Base-by-base conservation (phyloP, 2,329 filamentous ascomycete species). In the Stagonosporopsis chrysanthemi region DNA sequence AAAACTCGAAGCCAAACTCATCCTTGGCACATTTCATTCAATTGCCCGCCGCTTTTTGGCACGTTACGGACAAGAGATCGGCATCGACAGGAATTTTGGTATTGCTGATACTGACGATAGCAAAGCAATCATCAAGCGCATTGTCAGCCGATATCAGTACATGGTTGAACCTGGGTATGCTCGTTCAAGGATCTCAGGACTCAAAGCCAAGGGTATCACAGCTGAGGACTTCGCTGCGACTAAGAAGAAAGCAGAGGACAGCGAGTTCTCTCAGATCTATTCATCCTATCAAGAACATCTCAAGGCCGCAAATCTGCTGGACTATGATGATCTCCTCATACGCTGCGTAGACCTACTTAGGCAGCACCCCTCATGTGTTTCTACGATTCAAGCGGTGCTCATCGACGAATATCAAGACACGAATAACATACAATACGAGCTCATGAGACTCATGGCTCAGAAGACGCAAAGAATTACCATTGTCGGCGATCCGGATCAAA, bases 381-480 rank as follows among this genome's bases (percentile, higher is more conserved):
- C 88, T 14, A 97, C 97, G 66, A 88, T 99, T 17, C 88, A 97
- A 75, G 87, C 91, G 0, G 92, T 98, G 6, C 82, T 99, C 42
- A 96, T 99, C 61, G 94, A 99, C 73, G 94, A 99, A 72, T 99
- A 97, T 62, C 94, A 99, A 77, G 94, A 99, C 77, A 98, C 94
- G 7, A 99, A 98, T 72, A 86, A 91, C 19, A 88, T 97, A 4
- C 94, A 99, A 75, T 98, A 96, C 69, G 92, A 97, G 66, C 80
- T 99, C 39, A 97, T 97, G 92, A 89, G 86, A 61, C 83, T 97
- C 0, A 88, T 99, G 68, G 91, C 93, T 1, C 87, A 91, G 58
- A 79, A 82, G 22, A 83, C 84, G 40, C 84, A 86, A 53, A 84
- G 87, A n/a, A 94, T 98, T 65, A 98, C 94, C 0, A 91, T 97